Conservation (phyloP, 176 grass and related monocot genomes). For the Bromus sterilis region DNA sequence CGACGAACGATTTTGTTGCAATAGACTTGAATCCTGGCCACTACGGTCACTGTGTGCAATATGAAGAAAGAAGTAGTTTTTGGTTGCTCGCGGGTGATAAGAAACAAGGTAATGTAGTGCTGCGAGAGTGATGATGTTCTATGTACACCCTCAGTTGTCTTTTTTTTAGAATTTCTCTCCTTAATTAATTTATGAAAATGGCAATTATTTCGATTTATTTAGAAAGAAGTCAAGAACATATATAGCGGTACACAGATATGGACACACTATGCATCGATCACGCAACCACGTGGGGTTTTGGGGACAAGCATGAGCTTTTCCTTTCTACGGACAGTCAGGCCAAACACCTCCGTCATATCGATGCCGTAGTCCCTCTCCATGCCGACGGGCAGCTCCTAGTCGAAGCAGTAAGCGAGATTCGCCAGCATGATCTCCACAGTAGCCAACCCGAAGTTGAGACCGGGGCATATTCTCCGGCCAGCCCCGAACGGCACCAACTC, state of each 20-base stretch:
- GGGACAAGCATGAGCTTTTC: constrained; percentile 2
- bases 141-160: too few relatives aligned
- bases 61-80: too few relatives aligned
- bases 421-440: background rate
- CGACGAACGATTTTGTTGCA: too few relatives aligned
- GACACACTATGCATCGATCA: background rate
- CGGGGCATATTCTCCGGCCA: constrained; percentile 1
- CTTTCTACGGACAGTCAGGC: background rate
- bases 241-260: background rate
- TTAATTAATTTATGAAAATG: too few relatives aligned
- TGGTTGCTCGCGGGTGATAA: too few relatives aligned
- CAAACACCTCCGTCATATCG: constrained; percentile 2
- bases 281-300: background rate
- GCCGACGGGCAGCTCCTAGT: background rate
- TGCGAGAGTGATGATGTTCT: too few relatives aligned
- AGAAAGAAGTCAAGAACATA: too few relatives aligned
- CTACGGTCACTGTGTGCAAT: too few relatives aligned
- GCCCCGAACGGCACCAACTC: background rate
- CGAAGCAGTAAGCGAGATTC: background rate
- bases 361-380: background rate
- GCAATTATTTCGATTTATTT: too few relatives aligned
- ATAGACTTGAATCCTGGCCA: too few relatives aligned
- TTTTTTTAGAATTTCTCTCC: too few relatives aligned
- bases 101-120: too few relatives aligned
- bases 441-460: background rate